A percentile compares a stretch with the other conserved stretches of the same genome.
phyloP scores from a whole-genome alignment of 2,329 filamentous ascomycete genomes.

The Xylaria sp. region DNA sequence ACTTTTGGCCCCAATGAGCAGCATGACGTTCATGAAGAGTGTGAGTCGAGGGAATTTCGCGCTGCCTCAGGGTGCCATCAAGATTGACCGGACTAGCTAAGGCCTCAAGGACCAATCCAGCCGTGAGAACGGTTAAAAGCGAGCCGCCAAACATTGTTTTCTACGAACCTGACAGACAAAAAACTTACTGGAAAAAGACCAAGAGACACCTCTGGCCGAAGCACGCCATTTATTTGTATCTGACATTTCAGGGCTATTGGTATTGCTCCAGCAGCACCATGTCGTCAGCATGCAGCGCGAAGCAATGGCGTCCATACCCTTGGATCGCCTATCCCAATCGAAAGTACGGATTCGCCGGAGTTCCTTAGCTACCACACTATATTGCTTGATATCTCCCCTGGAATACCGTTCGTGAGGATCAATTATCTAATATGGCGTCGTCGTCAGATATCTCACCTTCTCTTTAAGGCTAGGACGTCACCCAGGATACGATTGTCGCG shows the following conservation, averaged over 20 bases:
- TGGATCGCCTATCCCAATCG: background rate
- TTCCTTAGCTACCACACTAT: slow-evolving; percentile 5
- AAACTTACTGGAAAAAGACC: background rate
- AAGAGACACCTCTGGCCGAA: background rate
- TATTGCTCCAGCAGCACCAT: slow-evolving; percentile 6
- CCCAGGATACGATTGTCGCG: background rate
- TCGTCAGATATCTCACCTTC: slow-evolving; percentile 21
- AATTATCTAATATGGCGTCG: slow-evolving; percentile 14
- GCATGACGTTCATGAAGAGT: slow-evolving; percentile 42
- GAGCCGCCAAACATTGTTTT: slow-evolving; percentile 28
- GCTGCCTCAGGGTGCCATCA: slow-evolving; percentile 16
- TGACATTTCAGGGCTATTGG: background rate
- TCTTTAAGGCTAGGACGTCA: slow-evolving; percentile 17
- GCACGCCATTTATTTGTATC: slow-evolving; percentile 8
- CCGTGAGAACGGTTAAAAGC: slow-evolving; percentile 26
- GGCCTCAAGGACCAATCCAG: slow-evolving; percentile 29
- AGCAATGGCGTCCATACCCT: background rate
- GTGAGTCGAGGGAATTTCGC: slow-evolving; percentile 36
- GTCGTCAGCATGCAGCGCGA: slow-evolving; percentile 22
- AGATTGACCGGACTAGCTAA: slow-evolving; percentile 25
- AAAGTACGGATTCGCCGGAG: slow-evolving; percentile 1
- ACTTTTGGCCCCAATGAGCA: slow-evolving; percentile 33
- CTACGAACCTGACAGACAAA: background rate
- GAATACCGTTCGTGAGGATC: background rate
- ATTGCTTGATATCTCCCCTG: background rate